phyloP scores from a whole-genome alignment of 192 early-diverging fungal genomes.

The Coemansia sp. region DNA sequence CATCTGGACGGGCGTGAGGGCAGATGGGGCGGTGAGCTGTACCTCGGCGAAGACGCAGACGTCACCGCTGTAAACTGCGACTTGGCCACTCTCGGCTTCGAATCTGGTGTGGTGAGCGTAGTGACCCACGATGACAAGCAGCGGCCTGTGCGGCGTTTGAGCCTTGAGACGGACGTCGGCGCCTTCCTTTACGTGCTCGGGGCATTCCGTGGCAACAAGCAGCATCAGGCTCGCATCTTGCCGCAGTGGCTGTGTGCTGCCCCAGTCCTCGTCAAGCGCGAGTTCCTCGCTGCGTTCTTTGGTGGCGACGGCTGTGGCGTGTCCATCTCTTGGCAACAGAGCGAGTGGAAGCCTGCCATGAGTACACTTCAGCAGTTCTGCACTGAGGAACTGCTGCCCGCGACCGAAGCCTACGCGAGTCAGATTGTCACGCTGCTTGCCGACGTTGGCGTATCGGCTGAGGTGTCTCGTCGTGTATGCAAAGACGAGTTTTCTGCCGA shows the following conservation, averaged over 20 bases:
- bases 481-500: background rate
- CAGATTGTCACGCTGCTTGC: constrained; percentile 22
- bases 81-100: constrained; percentile 26
- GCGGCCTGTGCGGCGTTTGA: background rate
- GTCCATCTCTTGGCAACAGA: constrained; percentile 12
- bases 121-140: background rate
- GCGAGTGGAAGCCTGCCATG: constrained; percentile 18
- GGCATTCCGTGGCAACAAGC: background rate
- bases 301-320: background rate
- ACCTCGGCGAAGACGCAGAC: constrained; percentile 21
- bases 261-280: constrained; percentile 25
- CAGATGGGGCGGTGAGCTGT: constrained; percentile 3
- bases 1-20: background rate
- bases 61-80: constrained; percentile 24
- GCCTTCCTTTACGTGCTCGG: constrained; percentile 18
- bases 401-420: constrained; percentile 15
- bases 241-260: constrained; percentile 29
- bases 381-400: constrained; percentile 1
- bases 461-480: background rate
- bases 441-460: constrained; percentile 18
- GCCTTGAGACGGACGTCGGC: background rate
- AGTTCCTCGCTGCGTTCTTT: constrained; percentile 31
- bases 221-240: background rate
- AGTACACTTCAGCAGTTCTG: constrained; percentile 8
- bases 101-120: background rate